These are phyloP conservation scores for Zymoseptoria tritici DNA, from an alignment of 2,329 filamentous ascomycete species.

Conservation along the genomic window DNA sequence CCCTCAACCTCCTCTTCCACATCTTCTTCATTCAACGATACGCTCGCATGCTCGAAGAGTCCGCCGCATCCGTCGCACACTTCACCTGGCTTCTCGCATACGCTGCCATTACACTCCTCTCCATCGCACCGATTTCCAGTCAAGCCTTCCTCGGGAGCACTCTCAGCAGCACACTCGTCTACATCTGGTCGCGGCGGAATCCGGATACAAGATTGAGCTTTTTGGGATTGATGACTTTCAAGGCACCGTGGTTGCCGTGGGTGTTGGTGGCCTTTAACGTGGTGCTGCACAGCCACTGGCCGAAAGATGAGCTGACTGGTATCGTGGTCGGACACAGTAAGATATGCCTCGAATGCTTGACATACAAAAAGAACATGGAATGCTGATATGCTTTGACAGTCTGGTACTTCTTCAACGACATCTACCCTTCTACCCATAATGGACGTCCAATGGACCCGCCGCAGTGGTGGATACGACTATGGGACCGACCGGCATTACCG, in stretches of 20 bases:
- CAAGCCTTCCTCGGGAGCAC: slow-evolving; percentile 94
- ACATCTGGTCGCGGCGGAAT: slow-evolving; percentile 95
- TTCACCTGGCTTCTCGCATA: slow-evolving; percentile 94
- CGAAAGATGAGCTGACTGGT: slow-evolving; percentile 93
- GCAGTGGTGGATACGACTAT: slow-evolving; percentile 78
- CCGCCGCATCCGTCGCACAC: slow-evolving; percentile 83
- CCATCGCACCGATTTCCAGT: slow-evolving; percentile 76
- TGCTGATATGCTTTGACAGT: slow-evolving; percentile 39
- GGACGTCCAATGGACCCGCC: slow-evolving; percentile 86
- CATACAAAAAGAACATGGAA: neutral
- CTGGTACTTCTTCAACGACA: slow-evolving; percentile 97
- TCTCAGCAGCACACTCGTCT: slow-evolving; percentile 85
- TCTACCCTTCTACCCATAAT: slow-evolving; percentile 85
- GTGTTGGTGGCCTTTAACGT: slow-evolving; percentile 89
- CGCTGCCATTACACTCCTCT: slow-evolving; percentile 68
- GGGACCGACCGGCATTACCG: slow-evolving; percentile 46
- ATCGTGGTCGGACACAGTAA: slow-evolving; percentile 78
- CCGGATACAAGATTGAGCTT: slow-evolving; percentile 78
- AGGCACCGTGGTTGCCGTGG: slow-evolving; percentile 91
- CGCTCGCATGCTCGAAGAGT: slow-evolving; percentile 88
- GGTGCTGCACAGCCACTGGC: slow-evolving; percentile 79
- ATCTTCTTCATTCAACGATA: slow-evolving; percentile 98
- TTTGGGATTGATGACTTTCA: slow-evolving; percentile 81
- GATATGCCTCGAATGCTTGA: slow-evolving; percentile 15
- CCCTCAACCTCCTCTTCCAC: slow-evolving; percentile 90